Evolutionary conservation across 345 rosid genomes (phyloP).

Genomic region (Eucalyptus dawsonii): DNA sequence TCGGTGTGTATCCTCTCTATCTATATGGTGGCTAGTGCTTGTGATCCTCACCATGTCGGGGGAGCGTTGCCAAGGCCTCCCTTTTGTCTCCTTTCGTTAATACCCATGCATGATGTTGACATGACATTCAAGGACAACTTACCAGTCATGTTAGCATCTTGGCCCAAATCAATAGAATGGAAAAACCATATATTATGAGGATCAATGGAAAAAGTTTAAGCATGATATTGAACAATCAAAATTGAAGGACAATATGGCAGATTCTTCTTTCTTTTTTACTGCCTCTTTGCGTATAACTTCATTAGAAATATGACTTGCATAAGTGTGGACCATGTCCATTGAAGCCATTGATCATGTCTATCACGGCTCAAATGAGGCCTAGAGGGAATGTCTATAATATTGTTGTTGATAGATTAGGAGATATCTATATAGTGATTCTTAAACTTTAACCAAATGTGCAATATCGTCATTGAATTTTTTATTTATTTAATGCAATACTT

Average conservation of each 20-base stretch:
- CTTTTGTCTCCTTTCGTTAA: background rate
- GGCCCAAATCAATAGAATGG: background rate
- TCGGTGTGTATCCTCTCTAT: no score
- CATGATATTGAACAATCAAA: background rate
- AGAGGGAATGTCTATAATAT: background rate
- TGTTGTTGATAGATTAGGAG: background rate
- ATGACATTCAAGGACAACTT: background rate
- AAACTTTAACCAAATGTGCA: accelerated
- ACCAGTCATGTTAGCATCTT: background rate
- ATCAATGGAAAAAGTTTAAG: background rate
- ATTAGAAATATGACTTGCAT: background rate
- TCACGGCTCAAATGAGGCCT: background rate
- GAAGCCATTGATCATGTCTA: background rate
- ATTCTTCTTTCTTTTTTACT: background rate
- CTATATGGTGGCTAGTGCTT: background rate
- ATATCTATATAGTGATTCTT: accelerated
- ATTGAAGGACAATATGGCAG: background rate
- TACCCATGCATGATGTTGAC: background rate
- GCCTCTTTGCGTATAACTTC: background rate
- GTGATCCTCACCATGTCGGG: background rate
- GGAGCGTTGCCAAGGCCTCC: background rate
- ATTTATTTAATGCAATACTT: background rate
- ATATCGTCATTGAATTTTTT: no score
- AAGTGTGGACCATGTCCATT: background rate
- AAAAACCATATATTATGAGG: background rate